A percentile compares a stretch with the other conserved stretches of the same genome.
phyloP scores from a whole-genome alignment of 1,284 basidiomycete genomes.

The Melampsora abietis-canadensis region DNA sequence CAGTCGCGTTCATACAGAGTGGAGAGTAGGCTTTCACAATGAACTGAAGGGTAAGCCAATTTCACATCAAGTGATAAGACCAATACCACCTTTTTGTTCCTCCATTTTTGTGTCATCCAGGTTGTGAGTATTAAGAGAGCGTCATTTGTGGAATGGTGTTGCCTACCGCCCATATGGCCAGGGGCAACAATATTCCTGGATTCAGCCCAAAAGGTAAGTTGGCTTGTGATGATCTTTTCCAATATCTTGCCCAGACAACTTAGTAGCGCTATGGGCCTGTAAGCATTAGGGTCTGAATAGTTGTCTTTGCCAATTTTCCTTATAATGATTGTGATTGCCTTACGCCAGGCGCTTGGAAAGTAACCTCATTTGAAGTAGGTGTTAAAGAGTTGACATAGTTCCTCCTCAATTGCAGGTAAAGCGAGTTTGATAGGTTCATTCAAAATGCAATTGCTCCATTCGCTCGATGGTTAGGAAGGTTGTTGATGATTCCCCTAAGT shows the following conservation, averaged over 20 bases:
- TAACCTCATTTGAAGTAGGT: neutral
- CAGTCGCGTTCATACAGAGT: neutral
- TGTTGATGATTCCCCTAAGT: neutral
- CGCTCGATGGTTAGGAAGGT: neutral
- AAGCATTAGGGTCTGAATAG: conserved; percentile 2
- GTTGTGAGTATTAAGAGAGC: neutral
- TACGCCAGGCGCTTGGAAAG: neutral
- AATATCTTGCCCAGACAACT: conserved; percentile 4
- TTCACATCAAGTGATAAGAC: neutral
- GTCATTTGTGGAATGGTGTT: neutral
- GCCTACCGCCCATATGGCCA: neutral
- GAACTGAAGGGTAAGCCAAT: conserved; percentile 3
- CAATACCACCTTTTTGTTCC: neutral
- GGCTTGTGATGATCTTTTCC: neutral
- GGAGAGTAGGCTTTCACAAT: neutral
- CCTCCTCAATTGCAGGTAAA: neutral
- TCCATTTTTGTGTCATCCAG: neutral
- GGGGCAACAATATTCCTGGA: neutral
- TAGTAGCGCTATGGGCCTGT: neutral
- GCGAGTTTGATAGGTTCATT: conserved; percentile 1
- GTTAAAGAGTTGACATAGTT: neutral
- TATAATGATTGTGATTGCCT: neutral
- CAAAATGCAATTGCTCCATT: neutral
- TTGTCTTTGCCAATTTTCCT: neutral
- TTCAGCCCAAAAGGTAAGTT: neutral